Conservation (phyloP, 208 protist genomes). For the Herpetomonas tarakana region DNA sequence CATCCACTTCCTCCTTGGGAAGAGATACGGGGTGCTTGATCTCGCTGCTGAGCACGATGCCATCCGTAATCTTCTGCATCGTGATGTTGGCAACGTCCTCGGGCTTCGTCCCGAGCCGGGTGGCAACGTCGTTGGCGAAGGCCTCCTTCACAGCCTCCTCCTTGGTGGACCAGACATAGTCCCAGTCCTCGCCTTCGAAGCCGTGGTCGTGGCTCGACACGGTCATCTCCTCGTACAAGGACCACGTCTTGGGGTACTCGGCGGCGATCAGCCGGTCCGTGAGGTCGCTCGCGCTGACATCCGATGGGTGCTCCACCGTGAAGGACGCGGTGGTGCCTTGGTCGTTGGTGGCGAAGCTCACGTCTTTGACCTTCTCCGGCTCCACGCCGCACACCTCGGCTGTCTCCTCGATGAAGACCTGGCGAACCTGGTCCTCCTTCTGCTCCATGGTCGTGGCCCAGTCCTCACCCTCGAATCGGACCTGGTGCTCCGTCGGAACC, state of each 20-base stretch:
- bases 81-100: conserved; percentile 14
- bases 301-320: conserved; percentile 2
- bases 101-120: conserved; percentile 15
- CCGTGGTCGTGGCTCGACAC: conserved; percentile 9
- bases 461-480: conserved; percentile 42
- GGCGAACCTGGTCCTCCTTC: conserved; percentile 22
- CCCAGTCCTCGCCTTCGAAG: conserved; percentile 16
- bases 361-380: conserved; percentile 17
- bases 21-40: conserved; percentile 15
- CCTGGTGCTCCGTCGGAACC: conserved; percentile 24
- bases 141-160: conserved; percentile 16
- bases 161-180: conserved; percentile 15
- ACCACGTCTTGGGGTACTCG: conserved; percentile 17
- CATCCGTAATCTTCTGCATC: conserved; percentile 18
- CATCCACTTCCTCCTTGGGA: conserved; percentile 18
- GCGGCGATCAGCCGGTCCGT: conserved; percentile 10
- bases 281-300: conserved; percentile 10
- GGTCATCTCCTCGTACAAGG: conserved; percentile 14
- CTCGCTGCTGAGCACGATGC: conserved; percentile 14
- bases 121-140: conserved; percentile 17
- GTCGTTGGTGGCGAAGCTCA: conserved; percentile 15
- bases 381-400: conserved; percentile 24
- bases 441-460: conserved; percentile 44
- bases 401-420: conserved; percentile 23
- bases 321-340: conserved; percentile 15